A percentile compares a stretch with the other conserved stretches of the same genome.
Evolutionary conservation across 257 asterid genomes (phyloP).

Genomic region (Buddleja alternifolia): DNA sequence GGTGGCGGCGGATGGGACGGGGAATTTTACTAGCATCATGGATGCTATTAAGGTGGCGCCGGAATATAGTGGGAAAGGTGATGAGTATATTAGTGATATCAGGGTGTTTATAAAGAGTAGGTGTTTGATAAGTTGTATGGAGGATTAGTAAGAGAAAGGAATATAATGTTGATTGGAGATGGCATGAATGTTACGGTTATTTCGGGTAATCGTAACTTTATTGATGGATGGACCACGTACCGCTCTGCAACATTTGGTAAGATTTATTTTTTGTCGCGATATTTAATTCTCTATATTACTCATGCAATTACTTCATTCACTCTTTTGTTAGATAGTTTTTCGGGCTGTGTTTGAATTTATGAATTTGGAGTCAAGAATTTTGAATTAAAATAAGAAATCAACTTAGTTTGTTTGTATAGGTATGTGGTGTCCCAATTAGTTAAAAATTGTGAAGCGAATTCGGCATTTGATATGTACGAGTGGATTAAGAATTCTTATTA

Average conservation of each 20-base stretch:
- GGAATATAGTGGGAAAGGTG: conserved; percentile 29
- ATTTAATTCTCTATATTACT: no score
- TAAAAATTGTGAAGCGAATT: no score
- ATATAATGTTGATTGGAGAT: conserved; percentile 69
- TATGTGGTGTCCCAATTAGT: no score
- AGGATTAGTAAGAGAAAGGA: conserved; percentile 60
- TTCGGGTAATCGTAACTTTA: conserved; percentile 47
- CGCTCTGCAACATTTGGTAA: conserved; percentile 67
- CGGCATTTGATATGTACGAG: no score
- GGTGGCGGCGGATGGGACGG: conserved; percentile 62
- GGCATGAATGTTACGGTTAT: conserved; percentile 57
- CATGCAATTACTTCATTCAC: neutral
- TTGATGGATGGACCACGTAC: conserved; percentile 56
- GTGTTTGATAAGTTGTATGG: conserved; percentile 61
- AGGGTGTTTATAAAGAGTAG: conserved; percentile 58
- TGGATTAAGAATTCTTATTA: no score
- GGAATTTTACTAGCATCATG: conserved; percentile 42
- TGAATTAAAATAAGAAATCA: no score
- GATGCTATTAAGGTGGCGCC: conserved; percentile 59
- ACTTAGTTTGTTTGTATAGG: no score
- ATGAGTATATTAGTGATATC: conserved; percentile 55
- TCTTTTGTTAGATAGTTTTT: no score
- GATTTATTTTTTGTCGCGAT: neutral
- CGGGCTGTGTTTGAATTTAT: no score
- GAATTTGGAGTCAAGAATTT: no score